Evolutionary conservation across 768 basidiomycete genomes (phyloP), one percentile per base, ranked within the genome.

Genomic region (Gelatoporia subvermispora): DNA sequence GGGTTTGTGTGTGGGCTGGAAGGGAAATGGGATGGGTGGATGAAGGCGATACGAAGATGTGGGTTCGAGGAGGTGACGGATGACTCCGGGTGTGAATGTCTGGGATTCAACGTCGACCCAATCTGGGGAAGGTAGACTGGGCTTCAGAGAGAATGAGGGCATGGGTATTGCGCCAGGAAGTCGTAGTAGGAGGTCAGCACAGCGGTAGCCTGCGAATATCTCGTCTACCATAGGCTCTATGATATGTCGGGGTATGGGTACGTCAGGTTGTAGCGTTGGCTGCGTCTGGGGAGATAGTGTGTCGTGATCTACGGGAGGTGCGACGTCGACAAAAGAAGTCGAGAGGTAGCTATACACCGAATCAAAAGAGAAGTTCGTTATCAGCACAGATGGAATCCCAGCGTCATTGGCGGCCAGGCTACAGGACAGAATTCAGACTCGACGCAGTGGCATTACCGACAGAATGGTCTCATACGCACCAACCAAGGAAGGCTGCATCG

Each of bases 351-450:
- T 85, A 63, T 84, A 91, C 11, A 88, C 86, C 1, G 87, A 84
- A 65, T 91, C 87, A 63, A 90, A 91, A 0, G 86, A 84, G 61
- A 91, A 91, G 68, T 91, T 91, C 38, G 86, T 88, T 54, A 89
- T 75, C 16, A 91, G 68, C 35, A 82, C 71, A 1, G 84, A 83
- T 1, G 86, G 88, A n/a, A 89, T 70, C 1, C 76, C 73, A 0
- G 80, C 76, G 34, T 69, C 61, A 39, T 81, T 77, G 2, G 85
- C 88, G 1, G 87, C 85, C 31, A 84, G 72, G 57, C 85, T 87
- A 52, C 11, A 41, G 10, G 17, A 16, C n/a, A 16, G n/a, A 20
- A 18, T n/a, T n/a, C n/a, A n/a, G n/a, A n/a, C n/a, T 35, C 41
- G 42, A 31, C 20, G 22, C 28, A 43, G n/a, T 38, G 31, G 11